Conservation (phyloP, 2,329 filamentous ascomycete genomes). For the Thielaviopsis populi region DNA sequence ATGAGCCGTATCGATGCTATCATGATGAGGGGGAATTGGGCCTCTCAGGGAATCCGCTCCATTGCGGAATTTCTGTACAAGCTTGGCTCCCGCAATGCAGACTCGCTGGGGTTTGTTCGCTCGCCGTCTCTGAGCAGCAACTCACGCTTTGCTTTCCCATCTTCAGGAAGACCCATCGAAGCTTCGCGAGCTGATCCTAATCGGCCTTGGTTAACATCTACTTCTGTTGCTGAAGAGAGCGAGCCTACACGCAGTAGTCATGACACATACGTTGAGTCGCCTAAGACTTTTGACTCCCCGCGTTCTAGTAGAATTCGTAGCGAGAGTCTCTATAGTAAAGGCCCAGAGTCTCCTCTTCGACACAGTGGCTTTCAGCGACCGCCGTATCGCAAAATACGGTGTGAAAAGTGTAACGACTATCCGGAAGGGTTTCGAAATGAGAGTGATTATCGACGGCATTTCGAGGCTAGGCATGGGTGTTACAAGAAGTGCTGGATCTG, state of each 20-base stretch:
- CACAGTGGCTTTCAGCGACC: constrained; percentile 27
- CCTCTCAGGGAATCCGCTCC: constrained; percentile 30
- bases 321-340: constrained; percentile 25
- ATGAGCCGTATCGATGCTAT: constrained; percentile 31
- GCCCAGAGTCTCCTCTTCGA: constrained; percentile 6
- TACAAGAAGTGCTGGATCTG: constrained; percentile 42
- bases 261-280: constrained; percentile 7
- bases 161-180: not conserved
- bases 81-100: constrained; percentile 29
- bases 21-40: constrained; percentile 35
- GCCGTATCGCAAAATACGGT: constrained; percentile 55
- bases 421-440: constrained; percentile 81
- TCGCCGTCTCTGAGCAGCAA: not conserved
- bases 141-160: not conserved
- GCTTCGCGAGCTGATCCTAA: not conserved
- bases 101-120: constrained; percentile 23
- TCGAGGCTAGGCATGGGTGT: constrained; percentile 41
- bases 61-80: constrained; percentile 36
- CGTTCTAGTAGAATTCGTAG: constrained; percentile 13
- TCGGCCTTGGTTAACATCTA: constrained; percentile 11
- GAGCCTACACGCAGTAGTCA: not conserved
- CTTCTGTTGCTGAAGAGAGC: not conserved
- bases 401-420: constrained; percentile 63
- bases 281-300: constrained; percentile 15
- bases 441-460: constrained; percentile 64